These are phyloP conservation scores for Hypoxylon crocopeplum DNA, from an alignment of 495 filamentous ascomycete genomes.

Conservation along the genomic window DNA sequence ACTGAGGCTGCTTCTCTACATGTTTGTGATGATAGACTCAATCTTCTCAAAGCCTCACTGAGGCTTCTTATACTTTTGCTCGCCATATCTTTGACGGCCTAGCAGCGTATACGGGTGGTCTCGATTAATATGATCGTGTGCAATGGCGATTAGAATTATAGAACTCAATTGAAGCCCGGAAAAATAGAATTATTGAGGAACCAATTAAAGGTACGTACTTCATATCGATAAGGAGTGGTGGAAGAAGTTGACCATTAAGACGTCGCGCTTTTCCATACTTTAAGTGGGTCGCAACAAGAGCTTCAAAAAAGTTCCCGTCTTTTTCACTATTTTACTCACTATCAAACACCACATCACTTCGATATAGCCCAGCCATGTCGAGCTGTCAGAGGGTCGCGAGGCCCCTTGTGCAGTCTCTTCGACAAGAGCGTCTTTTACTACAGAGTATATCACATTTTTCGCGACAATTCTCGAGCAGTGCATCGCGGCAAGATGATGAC, in stretches of 20 bases:
- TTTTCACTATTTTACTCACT: neutral
- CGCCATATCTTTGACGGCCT: constrained; percentile 44
- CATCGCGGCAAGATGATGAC: constrained; percentile 49
- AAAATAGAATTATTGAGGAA: constrained; percentile 34
- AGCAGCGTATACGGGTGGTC: neutral
- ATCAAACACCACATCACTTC: neutral
- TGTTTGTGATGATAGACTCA: constrained; percentile 50
- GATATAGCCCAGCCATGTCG: constrained; percentile 60
- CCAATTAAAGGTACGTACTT: constrained; percentile 16
- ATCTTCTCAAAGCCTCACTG: constrained; percentile 52
- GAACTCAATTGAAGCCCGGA: constrained; percentile 26
- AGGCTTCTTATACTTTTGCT: constrained; percentile 53
- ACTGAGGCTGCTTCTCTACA: constrained; percentile 45
- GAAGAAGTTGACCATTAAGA: constrained; percentile 6
- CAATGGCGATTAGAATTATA: no score
- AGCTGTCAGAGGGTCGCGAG: constrained; percentile 71
- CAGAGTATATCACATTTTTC: constrained; percentile 43
- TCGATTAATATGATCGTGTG: no score
- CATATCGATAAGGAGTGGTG: constrained; percentile 17
- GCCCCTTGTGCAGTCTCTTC: constrained; percentile 70
- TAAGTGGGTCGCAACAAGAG: constrained; percentile 12
- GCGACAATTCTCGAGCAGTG: constrained; percentile 55
- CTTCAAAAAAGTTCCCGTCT: constrained; percentile 28
- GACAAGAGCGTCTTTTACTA: constrained; percentile 48
- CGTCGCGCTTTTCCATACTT: neutral